These are phyloP conservation scores for Phytophthora uliginosa DNA, from an alignment of 352 stramenopile species.

Conservation along the genomic window DNA sequence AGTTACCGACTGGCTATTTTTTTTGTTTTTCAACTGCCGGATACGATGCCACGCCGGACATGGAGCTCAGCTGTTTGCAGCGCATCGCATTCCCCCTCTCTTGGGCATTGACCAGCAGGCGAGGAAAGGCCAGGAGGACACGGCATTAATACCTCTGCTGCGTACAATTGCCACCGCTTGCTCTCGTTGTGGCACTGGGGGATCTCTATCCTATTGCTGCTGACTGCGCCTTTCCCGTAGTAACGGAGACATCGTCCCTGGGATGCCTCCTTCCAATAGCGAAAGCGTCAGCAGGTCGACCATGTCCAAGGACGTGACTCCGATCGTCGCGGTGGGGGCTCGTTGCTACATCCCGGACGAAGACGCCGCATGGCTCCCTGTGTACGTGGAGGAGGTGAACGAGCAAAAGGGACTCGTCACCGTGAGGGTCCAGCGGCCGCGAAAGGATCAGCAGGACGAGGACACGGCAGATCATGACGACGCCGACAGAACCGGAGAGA, in stretches of 20 bases:
- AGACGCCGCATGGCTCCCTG: conserved; percentile 73
- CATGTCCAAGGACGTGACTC: conserved; percentile 25
- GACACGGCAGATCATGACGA: conserved; percentile 36
- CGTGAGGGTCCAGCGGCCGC: conserved; percentile 45
- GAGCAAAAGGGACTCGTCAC: conserved; percentile 53
- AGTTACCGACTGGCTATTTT: conserved; percentile 35
- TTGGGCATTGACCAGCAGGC: conserved; percentile 32
- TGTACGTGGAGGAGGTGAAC: conserved; percentile 74
- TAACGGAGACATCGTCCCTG: conserved; percentile 5
- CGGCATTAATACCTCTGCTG: conserved; percentile 9
- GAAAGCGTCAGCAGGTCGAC: conserved; percentile 14
- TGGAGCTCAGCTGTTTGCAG: conserved; percentile 44
- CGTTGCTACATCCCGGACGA: conserved; percentile 84
- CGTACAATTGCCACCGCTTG: conserved; percentile 13
- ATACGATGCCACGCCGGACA: conserved; percentile 36
- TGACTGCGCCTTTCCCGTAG: conserved; percentile 23
- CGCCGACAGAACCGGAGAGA: conserved; percentile 28
- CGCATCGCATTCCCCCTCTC: conserved; percentile 46
- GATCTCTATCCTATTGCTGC: conserved; percentile 3
- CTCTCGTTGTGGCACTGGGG: neutral
- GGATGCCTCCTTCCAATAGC: conserved; percentile 36
- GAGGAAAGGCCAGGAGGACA: conserved; percentile 30
- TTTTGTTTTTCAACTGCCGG: conserved; percentile 8
- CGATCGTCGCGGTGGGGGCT: conserved; percentile 63
- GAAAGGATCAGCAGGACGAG: conserved; percentile 39